Evolutionary conservation across 164 flowering plant species (phyloP).

Genomic region (Pachysandra terminalis): DNA sequence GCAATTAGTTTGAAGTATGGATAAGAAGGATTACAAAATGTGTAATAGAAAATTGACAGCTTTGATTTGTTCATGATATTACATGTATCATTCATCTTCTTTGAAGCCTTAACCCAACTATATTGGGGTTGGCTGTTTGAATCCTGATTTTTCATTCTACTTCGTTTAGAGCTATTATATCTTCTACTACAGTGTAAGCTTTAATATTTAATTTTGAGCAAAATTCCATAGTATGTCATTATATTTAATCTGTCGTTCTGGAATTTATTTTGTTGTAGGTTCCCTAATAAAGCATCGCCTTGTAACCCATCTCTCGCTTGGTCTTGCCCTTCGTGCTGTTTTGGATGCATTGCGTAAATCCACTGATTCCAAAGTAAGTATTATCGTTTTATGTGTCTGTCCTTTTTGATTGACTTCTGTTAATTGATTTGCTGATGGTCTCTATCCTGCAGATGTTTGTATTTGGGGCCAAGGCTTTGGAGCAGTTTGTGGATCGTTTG

Average conservation of each 20-base stretch:
- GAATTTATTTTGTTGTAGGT: constrained; percentile 51
- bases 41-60: too few species aligned
- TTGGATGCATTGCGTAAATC: constrained; percentile 93
- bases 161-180: too few species aligned
- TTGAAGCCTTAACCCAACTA: too few species aligned
- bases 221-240: not conserved
- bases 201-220: not conserved
- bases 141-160: too few species aligned
- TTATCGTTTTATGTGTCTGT: not conserved
- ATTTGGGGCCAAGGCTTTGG: constrained; percentile 90
- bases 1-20: too few species aligned
- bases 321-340: constrained; percentile 85
- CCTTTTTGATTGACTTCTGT: not conserved
- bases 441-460: constrained; percentile 66
- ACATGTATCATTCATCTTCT: too few species aligned
- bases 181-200: too few species aligned
- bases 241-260: not conserved
- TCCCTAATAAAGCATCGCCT: constrained; percentile 91
- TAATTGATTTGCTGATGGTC: constrained; percentile 6
- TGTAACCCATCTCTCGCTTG: constrained; percentile 88
- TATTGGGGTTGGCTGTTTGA: too few species aligned
- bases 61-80: too few species aligned
- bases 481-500: constrained; percentile 90
- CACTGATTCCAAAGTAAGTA: constrained; percentile 86
- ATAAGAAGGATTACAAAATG: too few species aligned